Evolutionary conservation across 495 filamentous ascomycete species (phyloP).

Genomic region (Trichoderma gamsii): DNA sequence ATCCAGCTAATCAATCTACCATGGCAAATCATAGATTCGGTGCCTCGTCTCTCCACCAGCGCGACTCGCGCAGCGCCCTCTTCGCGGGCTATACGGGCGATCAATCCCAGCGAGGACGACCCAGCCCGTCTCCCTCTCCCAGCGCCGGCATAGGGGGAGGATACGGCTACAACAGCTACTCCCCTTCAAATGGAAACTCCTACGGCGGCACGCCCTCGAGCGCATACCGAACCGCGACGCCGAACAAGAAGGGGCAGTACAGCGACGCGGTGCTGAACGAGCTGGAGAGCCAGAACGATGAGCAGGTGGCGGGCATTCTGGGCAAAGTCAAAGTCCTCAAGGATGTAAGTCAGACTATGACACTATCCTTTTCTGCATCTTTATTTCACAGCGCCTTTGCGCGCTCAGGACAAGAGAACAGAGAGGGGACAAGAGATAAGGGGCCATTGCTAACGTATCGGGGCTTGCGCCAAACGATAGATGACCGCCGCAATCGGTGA

Average conservation of each 20-base stretch:
- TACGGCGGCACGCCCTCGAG: conserved; percentile 23
- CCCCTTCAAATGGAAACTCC: conserved; percentile 30
- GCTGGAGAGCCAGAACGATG: conserved; percentile 92
- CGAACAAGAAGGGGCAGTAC: conserved; percentile 87
- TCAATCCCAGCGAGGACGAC: conserved; percentile 39
- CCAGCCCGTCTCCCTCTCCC: conserved; percentile 39
- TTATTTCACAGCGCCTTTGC: not conserved
- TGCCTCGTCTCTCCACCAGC: conserved; percentile 63
- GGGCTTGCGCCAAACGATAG: conserved; percentile 35
- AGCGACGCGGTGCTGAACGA: conserved; percentile 87
- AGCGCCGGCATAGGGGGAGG: conserved; percentile 1
- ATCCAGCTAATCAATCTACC: not conserved
- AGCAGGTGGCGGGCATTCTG: conserved; percentile 79
- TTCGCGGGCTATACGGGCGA: conserved; percentile 73
- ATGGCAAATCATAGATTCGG: conserved; percentile 43
- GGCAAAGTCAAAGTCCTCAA: conserved; percentile 91
- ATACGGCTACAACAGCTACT: conserved; percentile 23
- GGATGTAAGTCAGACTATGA: conserved; percentile 55
- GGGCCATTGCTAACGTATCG: not conserved
- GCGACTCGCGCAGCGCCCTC: conserved; percentile 80
- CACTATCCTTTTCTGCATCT: not conserved
- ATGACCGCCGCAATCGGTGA: conserved; percentile 89
- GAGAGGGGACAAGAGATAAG: not conserved
- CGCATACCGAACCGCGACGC: conserved; percentile 60
- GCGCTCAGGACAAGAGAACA: not conserved